Conservation (phyloP, 139 green algal species). For the Edaphochlamys debaryana region DNA sequence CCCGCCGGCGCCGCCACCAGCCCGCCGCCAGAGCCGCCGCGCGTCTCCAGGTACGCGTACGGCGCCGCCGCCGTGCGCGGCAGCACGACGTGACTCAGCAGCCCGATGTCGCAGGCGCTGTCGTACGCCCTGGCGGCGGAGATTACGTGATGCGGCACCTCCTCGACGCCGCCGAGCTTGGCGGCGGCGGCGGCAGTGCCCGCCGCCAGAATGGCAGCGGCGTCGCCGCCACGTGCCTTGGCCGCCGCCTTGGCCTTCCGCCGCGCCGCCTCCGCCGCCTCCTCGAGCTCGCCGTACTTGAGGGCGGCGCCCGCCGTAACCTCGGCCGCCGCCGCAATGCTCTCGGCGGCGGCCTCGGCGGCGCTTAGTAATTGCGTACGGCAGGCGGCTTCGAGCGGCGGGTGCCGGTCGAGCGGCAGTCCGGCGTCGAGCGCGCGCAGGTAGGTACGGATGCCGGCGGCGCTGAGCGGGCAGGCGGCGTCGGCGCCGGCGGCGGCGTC, state of each 20-base stretch:
- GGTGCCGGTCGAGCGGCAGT: conserved; percentile 30
- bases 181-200: too few species aligned
- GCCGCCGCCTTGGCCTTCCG: not conserved
- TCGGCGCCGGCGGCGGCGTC: not conserved
- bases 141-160: not conserved
- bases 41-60: conserved; percentile 5
- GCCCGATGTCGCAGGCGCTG: not conserved
- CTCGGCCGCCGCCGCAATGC: not conserved
- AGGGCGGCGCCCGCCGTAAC: not conserved
- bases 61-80: not conserved
- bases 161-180: not conserved
- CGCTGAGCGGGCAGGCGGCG: too few species aligned
- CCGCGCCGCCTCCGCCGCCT: not conserved
- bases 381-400: conserved; percentile 28
- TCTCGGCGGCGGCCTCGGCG: not conserved
- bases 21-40: not conserved
- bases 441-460: not conserved
- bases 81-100: not conserved
- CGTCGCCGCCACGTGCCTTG: too few species aligned
- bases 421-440: conserved; percentile 21
- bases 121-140: too few species aligned
- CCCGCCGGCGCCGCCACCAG: not conserved
- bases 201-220: too few species aligned
- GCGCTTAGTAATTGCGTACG: not conserved
- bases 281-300: not conserved